Base-by-base conservation (phyloP, 2,329 filamentous ascomycete species). In the Scedosporium aurantiacum region DNA sequence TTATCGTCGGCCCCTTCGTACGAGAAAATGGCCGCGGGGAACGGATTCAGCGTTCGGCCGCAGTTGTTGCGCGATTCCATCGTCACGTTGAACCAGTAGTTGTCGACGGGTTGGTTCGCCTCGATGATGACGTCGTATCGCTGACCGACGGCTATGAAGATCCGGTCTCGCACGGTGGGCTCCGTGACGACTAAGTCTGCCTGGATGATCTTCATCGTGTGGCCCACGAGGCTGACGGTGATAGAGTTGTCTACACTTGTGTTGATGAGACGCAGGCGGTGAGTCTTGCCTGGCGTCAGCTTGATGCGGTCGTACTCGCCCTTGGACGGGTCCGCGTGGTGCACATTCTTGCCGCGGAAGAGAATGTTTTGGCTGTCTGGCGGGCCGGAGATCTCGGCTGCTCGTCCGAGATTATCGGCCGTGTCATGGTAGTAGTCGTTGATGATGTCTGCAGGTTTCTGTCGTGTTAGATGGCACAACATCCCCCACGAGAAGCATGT, bases 181-280 rank as follows among this genome's bases (percentile, higher is more conserved):
- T 76, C 69, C 50, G 83, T 71, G 1, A 79, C 76, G 2, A 84
- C 79, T 45, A 82, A 78, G 67, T 85, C 82, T 54, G 74, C 76
- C 10, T 77, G 73, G 58, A 84, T 78, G 41, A 85, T 77, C 0
- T 75, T 79, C 63, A 85, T 70, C 10, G 71, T 72, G 67, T 85
- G 82, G 28, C 75, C 74, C 61, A 78, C 79, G 43, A 82, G 75
- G 47, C 80, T 78, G 60, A 84, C 77, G 1, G 75, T 78, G 65
- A 80, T 73, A 21, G 73, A 74, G 63, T 82, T 69, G 74, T 68
- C 77, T 68, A 70, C 82, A 67, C 67, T 83, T 0, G 76, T 74
- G 70, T 81, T 82, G 66, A 81, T 75, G 45, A 82, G 67, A 1
- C 79, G 71, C 40, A 82, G 69, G 8, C 74, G 75, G 68, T 82